Conservation (phyloP, 208 protist genomes). For the Wallacemonas sp. region DNA sequence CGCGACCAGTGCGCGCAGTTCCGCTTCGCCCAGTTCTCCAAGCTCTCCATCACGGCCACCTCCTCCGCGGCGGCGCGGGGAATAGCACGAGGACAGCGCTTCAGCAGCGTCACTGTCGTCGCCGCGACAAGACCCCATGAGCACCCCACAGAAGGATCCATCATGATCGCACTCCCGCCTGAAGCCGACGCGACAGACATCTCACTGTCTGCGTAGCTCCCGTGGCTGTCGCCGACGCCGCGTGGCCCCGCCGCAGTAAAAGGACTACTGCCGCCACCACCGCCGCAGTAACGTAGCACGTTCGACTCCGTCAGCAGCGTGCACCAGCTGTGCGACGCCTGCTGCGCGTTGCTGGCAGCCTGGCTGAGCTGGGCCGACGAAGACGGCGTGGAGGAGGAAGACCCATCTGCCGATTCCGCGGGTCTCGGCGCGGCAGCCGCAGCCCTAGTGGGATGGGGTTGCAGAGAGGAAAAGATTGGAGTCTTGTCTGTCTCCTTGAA, state of each 20-base stretch:
- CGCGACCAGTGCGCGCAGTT: conserved; percentile 1
- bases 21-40: not conserved
- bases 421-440: not conserved
- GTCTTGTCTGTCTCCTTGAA: not conserved
- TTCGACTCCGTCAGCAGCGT: conserved; percentile 5
- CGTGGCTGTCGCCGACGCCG: no score
- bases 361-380: not conserved
- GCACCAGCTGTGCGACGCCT: not conserved
- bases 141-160: not conserved
- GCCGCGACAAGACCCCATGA: conserved; percentile 4
- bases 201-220: not conserved
- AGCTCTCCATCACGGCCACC: not conserved
- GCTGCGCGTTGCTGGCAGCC: not conserved
- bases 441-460: not conserved
- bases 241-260: no score
- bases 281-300: conserved; percentile 7
- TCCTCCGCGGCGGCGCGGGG: not conserved
- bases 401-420: not conserved
- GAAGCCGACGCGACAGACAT: not conserved
- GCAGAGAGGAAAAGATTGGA: not conserved
- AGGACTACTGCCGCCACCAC: not conserved
- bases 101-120: not conserved
- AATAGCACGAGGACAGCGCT: not conserved
- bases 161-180: not conserved
- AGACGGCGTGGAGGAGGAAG: not conserved